phyloP scores from a whole-genome alignment of 1,139 yeast species.

The Nakaseomyces delphensis region DNA sequence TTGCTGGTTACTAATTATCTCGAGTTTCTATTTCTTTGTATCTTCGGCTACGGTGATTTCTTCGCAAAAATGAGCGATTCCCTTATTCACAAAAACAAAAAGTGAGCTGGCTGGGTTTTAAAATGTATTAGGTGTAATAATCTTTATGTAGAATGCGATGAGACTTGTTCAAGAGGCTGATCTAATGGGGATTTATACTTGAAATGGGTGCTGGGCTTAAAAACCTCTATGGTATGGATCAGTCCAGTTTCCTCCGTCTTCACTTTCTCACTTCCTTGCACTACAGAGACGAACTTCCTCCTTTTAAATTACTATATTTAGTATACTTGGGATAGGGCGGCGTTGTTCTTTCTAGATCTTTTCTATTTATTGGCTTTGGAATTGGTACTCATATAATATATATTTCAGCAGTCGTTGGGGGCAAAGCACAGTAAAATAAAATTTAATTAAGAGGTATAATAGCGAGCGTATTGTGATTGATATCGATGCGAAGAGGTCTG shows the following conservation, averaged over 20 bases:
- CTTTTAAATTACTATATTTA: neutral
- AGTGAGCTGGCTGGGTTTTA: slow-evolving; percentile 2
- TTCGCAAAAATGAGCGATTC: neutral
- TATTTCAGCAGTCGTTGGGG: too few relatives aligned
- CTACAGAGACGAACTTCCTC: too few relatives aligned
- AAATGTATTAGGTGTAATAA: too few relatives aligned
- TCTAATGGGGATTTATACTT: too few relatives aligned
- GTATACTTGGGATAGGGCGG: neutral
- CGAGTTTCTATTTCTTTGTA: too few relatives aligned
- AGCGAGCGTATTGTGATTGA: too few relatives aligned
- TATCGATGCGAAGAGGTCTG: neutral
- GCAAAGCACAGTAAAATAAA: too few relatives aligned
- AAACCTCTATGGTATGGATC: neutral
- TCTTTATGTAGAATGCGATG: too few relatives aligned
- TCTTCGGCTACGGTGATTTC: neutral
- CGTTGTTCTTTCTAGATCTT: neutral
- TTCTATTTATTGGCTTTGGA: neutral
- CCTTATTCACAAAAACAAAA: neutral
- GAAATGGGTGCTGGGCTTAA: slow-evolving; percentile 1
- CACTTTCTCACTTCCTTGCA: neutral
- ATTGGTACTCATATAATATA: neutral
- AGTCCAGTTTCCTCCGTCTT: neutral
- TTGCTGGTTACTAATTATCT: too few relatives aligned
- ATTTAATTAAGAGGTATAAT: too few relatives aligned
- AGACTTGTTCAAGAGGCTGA: too few relatives aligned